phyloP scores from a whole-genome alignment of 305 asterid genomes.

The Ilex paraguariensis region DNA sequence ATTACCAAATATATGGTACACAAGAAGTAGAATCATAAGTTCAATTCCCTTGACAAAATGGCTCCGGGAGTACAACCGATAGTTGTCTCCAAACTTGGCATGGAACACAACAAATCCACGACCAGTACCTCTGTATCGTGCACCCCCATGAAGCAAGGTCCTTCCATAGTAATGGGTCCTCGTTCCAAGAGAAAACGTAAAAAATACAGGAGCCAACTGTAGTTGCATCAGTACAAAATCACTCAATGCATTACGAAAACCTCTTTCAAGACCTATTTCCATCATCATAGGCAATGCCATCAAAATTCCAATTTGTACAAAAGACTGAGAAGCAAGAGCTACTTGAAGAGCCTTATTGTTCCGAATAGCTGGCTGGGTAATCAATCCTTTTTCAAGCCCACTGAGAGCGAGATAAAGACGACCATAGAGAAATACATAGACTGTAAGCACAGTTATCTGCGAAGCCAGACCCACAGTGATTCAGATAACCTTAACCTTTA shows the following conservation, averaged over 20 bases:
- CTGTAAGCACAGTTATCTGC: constrained; percentile 86
- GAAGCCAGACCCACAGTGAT: constrained; percentile 18
- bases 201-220: constrained; percentile 92
- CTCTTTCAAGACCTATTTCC: constrained; percentile 97
- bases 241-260: constrained; percentile 81
- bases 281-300: constrained; percentile 99
- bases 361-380: constrained; percentile 73
- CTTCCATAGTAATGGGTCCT: constrained; percentile 90
- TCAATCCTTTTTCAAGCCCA: constrained; percentile 77
- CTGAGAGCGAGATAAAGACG: constrained; percentile 94
- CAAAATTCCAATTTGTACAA: constrained; percentile 83
- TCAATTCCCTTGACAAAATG: constrained; percentile 95
- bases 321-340: constrained; percentile 97
- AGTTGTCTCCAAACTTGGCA: constrained; percentile 91
- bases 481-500: constrained; percentile 16
- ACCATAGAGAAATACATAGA: constrained; percentile 88
- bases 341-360: constrained; percentile 96
- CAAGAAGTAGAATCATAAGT: constrained; percentile 80
- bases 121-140: constrained; percentile 88
- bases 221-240: constrained; percentile 94
- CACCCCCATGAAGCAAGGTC: constrained; percentile 95
- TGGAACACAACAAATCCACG: constrained; percentile 97
- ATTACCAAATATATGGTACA: constrained; percentile 80
- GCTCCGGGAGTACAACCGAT: constrained; percentile 81
- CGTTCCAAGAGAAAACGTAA: constrained; percentile 94